Evolutionary conservation across 805 yeast species (phyloP).

Genomic region (Candida taoyuanica): DNA sequence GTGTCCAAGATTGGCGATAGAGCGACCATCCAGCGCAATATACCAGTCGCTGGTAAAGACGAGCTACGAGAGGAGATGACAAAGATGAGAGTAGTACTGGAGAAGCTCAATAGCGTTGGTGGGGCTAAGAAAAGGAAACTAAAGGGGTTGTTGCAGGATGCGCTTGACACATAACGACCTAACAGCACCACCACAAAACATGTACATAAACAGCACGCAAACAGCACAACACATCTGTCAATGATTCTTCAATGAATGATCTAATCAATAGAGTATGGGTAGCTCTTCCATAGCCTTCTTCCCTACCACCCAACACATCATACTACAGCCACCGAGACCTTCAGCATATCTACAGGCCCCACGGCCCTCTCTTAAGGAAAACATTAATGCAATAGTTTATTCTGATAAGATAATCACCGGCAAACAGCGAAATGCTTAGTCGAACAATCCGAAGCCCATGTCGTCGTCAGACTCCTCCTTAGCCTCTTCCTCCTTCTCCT

Average conservation of each 20-base stretch:
- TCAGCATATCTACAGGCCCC: neutral
- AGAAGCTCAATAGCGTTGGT: slow-evolving; percentile 20
- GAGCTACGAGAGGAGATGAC: slow-evolving; percentile 18
- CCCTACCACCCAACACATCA: too few relatives aligned
- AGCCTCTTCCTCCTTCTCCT: slow-evolving; percentile 48
- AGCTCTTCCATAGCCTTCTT: too few relatives aligned
- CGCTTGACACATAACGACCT: neutral
- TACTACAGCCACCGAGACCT: too few relatives aligned
- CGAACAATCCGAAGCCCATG: slow-evolving; percentile 95
- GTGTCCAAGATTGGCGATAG: slow-evolving; percentile 20
- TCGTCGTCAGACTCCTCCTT: slow-evolving; percentile 66
- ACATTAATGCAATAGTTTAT: slow-evolving; percentile 9
- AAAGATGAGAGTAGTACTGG: slow-evolving; percentile 16
- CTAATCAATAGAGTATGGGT: too few relatives aligned
- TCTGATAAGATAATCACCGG: slow-evolving; percentile 2
- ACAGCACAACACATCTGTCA: too few relatives aligned
- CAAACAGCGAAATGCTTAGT: slow-evolving; percentile 42
- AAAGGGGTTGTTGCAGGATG: slow-evolving; percentile 1
- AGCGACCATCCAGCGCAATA: slow-evolving; percentile 13
- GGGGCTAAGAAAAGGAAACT: slow-evolving; percentile 10
- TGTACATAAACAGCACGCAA: too few relatives aligned
- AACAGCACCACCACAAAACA: too few relatives aligned
- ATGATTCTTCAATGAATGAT: too few relatives aligned
- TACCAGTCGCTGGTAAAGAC: slow-evolving; percentile 14
- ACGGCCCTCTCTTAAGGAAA: slow-evolving; percentile 1